Evolutionary conservation across 441 rosid genomes (phyloP).

Genomic region (Eruca vesicaria): DNA sequence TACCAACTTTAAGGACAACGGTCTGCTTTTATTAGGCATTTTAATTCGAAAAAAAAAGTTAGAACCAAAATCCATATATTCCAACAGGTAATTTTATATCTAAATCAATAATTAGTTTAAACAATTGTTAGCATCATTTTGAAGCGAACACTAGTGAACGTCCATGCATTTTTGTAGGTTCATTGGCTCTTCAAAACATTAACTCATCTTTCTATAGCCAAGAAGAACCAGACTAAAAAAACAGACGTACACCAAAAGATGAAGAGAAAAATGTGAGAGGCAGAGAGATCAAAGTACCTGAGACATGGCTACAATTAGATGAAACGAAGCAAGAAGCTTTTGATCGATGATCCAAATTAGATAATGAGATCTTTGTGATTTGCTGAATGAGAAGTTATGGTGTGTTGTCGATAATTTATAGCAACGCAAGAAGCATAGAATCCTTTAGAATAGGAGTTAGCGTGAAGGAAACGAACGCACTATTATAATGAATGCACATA

Average conservation of each 20-base stretch:
- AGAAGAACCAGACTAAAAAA: background rate
- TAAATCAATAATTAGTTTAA: background rate
- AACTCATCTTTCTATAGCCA: background rate
- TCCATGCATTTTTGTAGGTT: background rate
- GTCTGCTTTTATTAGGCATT: conserved; percentile 42
- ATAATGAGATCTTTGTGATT: background rate
- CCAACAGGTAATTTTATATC: background rate
- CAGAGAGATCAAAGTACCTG: conserved; percentile 24
- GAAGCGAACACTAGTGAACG: background rate
- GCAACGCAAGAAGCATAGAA: conserved; percentile 23
- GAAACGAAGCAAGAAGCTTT: conserved; percentile 14
- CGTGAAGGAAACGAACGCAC: conserved; percentile 36
- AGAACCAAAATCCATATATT: background rate
- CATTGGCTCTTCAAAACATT: background rate
- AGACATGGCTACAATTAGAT: conserved; percentile 27
- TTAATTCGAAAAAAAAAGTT: background rate
- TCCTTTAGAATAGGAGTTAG: conserved; percentile 26
- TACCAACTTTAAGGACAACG: conserved; percentile 83
- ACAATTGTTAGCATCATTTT: background rate
- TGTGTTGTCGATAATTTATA: conserved; percentile 17
- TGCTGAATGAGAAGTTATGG: conserved; percentile 16
- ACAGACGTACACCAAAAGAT: background rate
- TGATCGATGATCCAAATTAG: background rate
- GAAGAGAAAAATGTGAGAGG: background rate
- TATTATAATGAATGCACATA: background rate